Conservation (phyloP, 192 early-diverging fungal genomes). For the Lobulomyces angularis region DNA sequence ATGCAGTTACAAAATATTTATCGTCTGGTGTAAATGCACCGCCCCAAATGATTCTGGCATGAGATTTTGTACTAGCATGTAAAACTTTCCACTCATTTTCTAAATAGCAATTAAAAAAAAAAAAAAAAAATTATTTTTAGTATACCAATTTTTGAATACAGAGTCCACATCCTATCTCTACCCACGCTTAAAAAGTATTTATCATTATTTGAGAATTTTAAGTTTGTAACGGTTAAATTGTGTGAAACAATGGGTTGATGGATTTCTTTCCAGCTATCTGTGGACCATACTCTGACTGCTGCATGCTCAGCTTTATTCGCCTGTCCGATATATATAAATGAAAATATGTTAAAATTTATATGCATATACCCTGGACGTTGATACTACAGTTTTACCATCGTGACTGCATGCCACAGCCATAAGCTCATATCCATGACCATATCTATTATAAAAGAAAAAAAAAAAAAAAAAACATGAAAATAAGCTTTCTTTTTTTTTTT, state of each 20-base stretch:
- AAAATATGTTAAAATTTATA: background rate
- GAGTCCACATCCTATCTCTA: slow-evolving; percentile 77
- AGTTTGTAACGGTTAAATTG: slow-evolving; percentile 68
- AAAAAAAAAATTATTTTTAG: slow-evolving; percentile 23
- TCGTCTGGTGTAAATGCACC: slow-evolving; percentile 70
- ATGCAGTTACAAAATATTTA: slow-evolving; percentile 72
- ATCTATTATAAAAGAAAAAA: slow-evolving; percentile 15
- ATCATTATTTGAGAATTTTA: slow-evolving; percentile 68
- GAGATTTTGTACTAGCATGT: slow-evolving; percentile 52
- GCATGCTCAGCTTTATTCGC: slow-evolving; percentile 63
- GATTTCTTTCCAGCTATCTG: slow-evolving; percentile 56
- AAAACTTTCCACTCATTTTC: slow-evolving; percentile 38
- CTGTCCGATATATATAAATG: slow-evolving; percentile 12
- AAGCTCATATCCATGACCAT: slow-evolving; percentile 94
- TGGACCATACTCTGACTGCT: slow-evolving; percentile 55
- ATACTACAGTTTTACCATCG: slow-evolving; percentile 59
- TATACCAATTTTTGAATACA: no score
- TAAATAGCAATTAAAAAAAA: background rate
- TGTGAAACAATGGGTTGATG: slow-evolving; percentile 49
- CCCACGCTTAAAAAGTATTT: slow-evolving; percentile 63
- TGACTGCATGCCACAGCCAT: slow-evolving; percentile 60
- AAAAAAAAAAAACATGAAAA: background rate
- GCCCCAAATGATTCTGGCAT: slow-evolving; percentile 90
- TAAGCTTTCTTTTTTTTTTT: no score
- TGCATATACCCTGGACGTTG: slow-evolving; percentile 50